These are phyloP conservation scores for Botrytis fabae DNA, from an alignment of 2,329 filamentous ascomycete genomes.

Conservation along the genomic window DNA sequence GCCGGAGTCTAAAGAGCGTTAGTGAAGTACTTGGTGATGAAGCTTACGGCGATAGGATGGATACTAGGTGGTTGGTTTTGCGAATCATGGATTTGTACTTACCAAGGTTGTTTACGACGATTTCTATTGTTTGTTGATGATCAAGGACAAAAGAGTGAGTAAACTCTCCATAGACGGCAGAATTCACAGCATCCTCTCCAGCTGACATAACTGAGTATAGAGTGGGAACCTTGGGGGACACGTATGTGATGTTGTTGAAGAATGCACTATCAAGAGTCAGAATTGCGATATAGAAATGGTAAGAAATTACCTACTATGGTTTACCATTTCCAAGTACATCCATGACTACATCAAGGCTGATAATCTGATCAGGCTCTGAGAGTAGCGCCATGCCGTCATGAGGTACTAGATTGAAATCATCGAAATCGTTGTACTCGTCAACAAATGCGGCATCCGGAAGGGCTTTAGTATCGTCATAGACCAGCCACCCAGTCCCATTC, in stretches of 20 bases:
- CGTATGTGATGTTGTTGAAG: conserved; percentile 65
- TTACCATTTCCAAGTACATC: conserved; percentile 67
- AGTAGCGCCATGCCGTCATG: conserved; percentile 63
- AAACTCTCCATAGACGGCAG: conserved; percentile 63
- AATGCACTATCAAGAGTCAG: conserved; percentile 45
- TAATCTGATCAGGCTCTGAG: conserved; percentile 59
- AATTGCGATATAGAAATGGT: background rate
- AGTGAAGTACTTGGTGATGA: conserved; percentile 5
- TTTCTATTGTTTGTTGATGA: conserved; percentile 67
- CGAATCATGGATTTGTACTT: background rate
- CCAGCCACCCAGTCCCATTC: conserved; percentile 65
- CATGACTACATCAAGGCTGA: conserved; percentile 66
- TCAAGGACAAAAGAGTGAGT: conserved; percentile 68
- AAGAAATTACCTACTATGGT: conserved; percentile 54
- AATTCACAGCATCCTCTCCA: conserved; percentile 54
- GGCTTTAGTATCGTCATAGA: conserved; percentile 52
- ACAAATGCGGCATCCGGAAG: conserved; percentile 55
- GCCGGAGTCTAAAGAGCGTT: conserved; percentile 52
- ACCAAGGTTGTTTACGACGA: conserved; percentile 72
- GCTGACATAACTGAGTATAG: conserved; percentile 65
- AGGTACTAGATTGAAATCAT: conserved; percentile 72
- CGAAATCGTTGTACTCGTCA: conserved; percentile 64
- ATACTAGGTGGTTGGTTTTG: background rate
- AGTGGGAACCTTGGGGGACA: conserved; percentile 63
- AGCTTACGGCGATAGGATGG: background rate